A percentile compares a stretch with the other conserved stretches of the same genome.
Conservation (phyloP, 768 basidiomycete species). For the Kwoniella dejecticola region DNA sequence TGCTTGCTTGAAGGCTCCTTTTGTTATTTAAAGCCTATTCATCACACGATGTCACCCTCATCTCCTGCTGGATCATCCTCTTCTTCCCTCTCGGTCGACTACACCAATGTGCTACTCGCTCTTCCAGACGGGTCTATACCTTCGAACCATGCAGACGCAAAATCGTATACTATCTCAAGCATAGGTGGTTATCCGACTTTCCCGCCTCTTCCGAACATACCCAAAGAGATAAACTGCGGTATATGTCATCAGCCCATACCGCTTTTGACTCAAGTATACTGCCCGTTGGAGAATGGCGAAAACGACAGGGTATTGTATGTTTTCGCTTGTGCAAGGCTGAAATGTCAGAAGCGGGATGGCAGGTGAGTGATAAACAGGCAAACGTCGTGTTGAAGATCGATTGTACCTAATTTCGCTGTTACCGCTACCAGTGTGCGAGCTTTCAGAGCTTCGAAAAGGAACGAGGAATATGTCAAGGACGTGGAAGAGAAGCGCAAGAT, state of each 20-base stretch:
- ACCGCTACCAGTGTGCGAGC: constrained; percentile 42
- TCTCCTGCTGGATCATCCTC: constrained; percentile 45
- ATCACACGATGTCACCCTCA: constrained; percentile 41
- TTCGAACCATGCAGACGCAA: constrained; percentile 27
- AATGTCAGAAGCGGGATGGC: constrained; percentile 49
- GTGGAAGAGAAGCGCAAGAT: constrained; percentile 38
- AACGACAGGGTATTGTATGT: constrained; percentile 54
- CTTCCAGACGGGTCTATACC: constrained; percentile 51
- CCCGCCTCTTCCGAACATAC: constrained; percentile 35
- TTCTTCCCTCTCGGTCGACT: constrained; percentile 37
- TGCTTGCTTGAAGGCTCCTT: neutral
- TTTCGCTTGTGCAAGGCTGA: constrained; percentile 43
- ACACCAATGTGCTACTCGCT: constrained; percentile 45
- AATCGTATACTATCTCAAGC: constrained; percentile 38
- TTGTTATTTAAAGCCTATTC: neutral
- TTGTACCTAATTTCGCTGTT: neutral
- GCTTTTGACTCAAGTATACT: constrained; percentile 52
- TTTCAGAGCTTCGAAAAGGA: constrained; percentile 49
- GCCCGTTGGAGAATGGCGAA: constrained; percentile 53
- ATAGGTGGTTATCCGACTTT: constrained; percentile 54
- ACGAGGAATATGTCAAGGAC: constrained; percentile 52
- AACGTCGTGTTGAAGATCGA: neutral
- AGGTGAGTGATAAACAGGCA: constrained; percentile 27
- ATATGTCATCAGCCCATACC: constrained; percentile 49
- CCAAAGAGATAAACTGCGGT: constrained; percentile 38